Evolutionary conservation across 345 rosid genomes (phyloP), one percentile per base, ranked within the genome.

Genomic region (Camelina laxa): DNA sequence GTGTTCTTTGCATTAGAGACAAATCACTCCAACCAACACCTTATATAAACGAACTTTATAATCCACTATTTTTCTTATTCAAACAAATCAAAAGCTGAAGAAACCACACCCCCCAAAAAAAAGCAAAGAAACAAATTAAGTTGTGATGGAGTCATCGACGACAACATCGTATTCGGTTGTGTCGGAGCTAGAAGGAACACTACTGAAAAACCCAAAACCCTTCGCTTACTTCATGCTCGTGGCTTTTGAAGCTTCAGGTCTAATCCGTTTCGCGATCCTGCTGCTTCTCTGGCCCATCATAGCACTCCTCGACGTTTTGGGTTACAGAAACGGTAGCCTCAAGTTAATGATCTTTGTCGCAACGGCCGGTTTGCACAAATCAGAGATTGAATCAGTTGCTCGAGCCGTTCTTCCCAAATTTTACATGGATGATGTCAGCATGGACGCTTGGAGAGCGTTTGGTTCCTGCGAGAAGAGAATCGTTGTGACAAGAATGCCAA

Each of bases 151-250:
- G 12, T 47, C 66, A 70, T 62, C 74, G 17, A 67, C 62, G 1
- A 49, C 39, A 50, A 59, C 69, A 75, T 69, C 75, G 20, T 62
- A 75, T 30, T 85, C 92, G 0, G 87, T 91, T 60, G 90, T 88
- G 39, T 86, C 93, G 2, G 94, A 89, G 71, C 82, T 91, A 6
- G 98, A 93, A 79, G 98, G 98, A 41, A 78, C 86, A 50, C 82
- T 93, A 16, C 15, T 93, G 64, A 87, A 80, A 69, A 86, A 87
- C 76, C 81, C 80, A 1, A 77, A 89, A 45, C 78, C 87, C 0
- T 91, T 93, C 74, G 87, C 88, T 1, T 93, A 91, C 85, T 93
- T 89, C 87, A 91, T 93, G 98, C 75, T 91, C 57, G 85, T 91
- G 3, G 96, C 96, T 27, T 93, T 93, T 19, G 98, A 93, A 75